Evolutionary conservation across 148 eudicot species (phyloP).

Genomic region (Camellia japonica): DNA sequence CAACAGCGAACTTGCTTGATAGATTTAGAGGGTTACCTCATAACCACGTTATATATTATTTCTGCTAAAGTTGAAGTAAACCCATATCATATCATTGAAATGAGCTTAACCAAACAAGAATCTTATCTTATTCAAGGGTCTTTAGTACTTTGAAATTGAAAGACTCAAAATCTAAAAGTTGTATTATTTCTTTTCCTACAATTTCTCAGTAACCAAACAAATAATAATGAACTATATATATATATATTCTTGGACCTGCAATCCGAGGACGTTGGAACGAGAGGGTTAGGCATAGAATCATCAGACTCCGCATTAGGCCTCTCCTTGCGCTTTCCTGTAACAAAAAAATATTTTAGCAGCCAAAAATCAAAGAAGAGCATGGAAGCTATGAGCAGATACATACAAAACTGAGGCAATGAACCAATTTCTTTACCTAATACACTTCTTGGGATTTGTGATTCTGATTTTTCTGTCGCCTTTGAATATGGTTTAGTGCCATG

Average conservation of each 20-base stretch:
- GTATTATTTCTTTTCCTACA: neutral
- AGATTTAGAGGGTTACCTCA: neutral
- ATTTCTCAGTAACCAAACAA: neutral
- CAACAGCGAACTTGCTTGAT: neutral
- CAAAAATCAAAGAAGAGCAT: neutral
- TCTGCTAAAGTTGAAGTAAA: neutral
- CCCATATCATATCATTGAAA: neutral
- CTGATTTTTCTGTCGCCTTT: constrained; percentile 20
- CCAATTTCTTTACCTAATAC: constrained; percentile 39
- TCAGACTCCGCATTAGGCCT: constrained; percentile 33
- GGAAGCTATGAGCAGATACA: neutral
- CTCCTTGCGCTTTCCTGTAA: constrained; percentile 72
- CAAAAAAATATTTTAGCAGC: neutral
- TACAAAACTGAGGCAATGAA: neutral
- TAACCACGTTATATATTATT: neutral
- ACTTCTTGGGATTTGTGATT: constrained; percentile 14
- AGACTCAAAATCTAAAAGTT: neutral
- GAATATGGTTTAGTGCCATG: constrained; percentile 30
- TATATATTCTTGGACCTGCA: constrained; percentile 38
- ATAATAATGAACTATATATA: neutral
- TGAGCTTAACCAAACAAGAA: neutral
- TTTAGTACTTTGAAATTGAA: neutral
- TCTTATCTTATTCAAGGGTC: neutral
- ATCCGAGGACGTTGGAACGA: constrained; percentile 62
- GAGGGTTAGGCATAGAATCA: constrained; percentile 39